Conservation (phyloP, 257 asterid species). For the Cinchona pubescens region DNA sequence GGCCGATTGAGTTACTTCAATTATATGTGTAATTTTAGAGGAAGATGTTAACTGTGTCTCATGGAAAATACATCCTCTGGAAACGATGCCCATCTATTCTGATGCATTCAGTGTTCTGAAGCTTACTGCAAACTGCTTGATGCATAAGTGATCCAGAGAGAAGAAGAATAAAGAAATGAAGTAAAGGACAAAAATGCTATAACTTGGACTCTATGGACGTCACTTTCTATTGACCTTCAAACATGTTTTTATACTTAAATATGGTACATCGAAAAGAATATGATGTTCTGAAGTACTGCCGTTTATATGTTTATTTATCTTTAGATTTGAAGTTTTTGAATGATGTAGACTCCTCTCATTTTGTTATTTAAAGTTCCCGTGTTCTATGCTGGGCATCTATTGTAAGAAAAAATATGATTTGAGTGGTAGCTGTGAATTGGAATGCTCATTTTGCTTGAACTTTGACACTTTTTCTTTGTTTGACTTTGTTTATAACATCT, state of each 20-base stretch:
- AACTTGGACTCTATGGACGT: not conserved
- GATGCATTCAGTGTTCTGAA: not conserved
- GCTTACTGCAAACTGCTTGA: not conserved
- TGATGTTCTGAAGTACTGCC: not conserved
- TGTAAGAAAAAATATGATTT: not conserved
- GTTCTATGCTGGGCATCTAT: not conserved
- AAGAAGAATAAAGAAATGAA: not conserved
- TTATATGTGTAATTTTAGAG: not conserved
- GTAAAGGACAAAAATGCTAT: not conserved
- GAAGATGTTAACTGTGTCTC: not conserved
- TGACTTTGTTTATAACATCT: not conserved
- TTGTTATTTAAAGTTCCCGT: not conserved
- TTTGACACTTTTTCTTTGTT: not conserved
- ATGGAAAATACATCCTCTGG: not conserved
- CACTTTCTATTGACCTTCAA: not conserved
- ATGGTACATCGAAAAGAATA: not conserved
- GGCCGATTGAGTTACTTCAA: not conserved
- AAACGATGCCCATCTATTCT: not conserved
- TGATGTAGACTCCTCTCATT: not conserved
- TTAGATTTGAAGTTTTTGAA: not conserved
- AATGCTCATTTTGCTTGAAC: not conserved
- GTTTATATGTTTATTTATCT: not conserved
- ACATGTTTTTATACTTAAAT: not conserved
- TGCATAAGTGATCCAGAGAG: not conserved
- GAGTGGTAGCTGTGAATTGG: not conserved